Evolutionary conservation across 2,329 filamentous ascomycete genomes (phyloP).

Genomic region (Akanthomyces dipterigenus): DNA sequence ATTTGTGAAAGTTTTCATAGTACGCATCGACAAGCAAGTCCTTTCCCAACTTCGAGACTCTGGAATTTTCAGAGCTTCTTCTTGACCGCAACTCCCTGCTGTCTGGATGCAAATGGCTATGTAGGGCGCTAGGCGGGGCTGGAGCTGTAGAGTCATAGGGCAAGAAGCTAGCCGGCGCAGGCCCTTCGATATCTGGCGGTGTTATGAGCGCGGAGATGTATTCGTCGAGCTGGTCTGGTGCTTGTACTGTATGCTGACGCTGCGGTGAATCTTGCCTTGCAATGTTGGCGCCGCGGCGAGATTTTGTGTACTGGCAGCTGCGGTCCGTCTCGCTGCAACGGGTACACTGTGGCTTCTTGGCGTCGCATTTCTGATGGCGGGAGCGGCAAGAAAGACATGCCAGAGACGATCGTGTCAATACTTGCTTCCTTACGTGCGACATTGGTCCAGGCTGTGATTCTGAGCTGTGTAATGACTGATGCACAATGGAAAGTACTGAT

Average conservation of each 20-base stretch:
- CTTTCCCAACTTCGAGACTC: not conserved
- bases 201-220: not conserved
- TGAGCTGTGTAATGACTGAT: not conserved
- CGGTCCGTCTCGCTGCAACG: slow-evolving; percentile 37
- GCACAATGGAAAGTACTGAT: not conserved
- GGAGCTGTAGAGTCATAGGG: slow-evolving; percentile 7
- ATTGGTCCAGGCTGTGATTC: not conserved
- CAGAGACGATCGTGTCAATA: slow-evolving; percentile 24
- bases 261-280: not conserved
- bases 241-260: not conserved
- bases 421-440: slow-evolving; percentile 7
- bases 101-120: not conserved
- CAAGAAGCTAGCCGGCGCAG: not conserved
- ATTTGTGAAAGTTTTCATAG: slow-evolving; percentile 28
- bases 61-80: not conserved
- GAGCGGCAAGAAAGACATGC: slow-evolving; percentile 46
- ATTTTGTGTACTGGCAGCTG: slow-evolving; percentile 44
- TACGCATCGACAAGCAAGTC: slow-evolving; percentile 27
- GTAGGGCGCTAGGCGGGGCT: not conserved
- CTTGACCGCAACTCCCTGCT: not conserved
- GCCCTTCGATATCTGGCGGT: not conserved
- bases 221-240: not conserved
- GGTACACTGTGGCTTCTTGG: slow-evolving; percentile 37
- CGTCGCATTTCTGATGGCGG: slow-evolving; percentile 47
- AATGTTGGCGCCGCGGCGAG: slow-evolving; percentile 35